A percentile compares a stretch with the other conserved stretches of the same genome.
Evolutionary conservation across 164 flowering plant genomes (phyloP).

Genomic region (Protea cynaroides): DNA sequence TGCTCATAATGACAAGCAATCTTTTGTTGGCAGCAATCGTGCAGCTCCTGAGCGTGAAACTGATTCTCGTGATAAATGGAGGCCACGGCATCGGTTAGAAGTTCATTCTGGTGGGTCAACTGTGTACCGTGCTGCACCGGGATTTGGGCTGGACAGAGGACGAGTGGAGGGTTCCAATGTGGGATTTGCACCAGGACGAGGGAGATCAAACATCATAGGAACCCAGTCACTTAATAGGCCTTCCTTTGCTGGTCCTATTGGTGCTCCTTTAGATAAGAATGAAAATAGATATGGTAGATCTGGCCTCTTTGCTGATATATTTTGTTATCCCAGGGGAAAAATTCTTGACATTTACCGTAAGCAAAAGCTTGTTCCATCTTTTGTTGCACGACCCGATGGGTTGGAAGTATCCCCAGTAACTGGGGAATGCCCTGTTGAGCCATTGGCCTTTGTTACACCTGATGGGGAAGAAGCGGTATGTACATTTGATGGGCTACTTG

Average conservation of each 20-base stretch:
- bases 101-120: conserved; percentile 47
- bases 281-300: conserved; percentile 39
- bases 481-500: neutral
- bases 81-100: conserved; percentile 90
- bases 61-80: conserved; percentile 95
- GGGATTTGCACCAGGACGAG: conserved; percentile 80
- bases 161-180: conserved; percentile 47
- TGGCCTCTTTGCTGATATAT: conserved; percentile 23
- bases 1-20: conserved; percentile 45
- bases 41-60: conserved; percentile 57
- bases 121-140: conserved; percentile 78
- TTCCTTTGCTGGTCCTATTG: conserved; percentile 41
- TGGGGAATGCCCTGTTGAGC: conserved; percentile 38
- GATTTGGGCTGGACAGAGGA: conserved; percentile 75
- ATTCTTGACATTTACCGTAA: conserved; percentile 85
- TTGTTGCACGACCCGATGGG: conserved; percentile 34
- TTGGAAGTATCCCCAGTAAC: conserved; percentile 50
- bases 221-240: conserved; percentile 27
- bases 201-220: conserved; percentile 40
- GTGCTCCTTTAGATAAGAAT: conserved; percentile 31
- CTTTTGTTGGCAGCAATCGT: conserved; percentile 34
- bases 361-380: conserved; percentile 38
- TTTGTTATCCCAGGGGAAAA: conserved; percentile 80
- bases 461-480: conserved; percentile 83
- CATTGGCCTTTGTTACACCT: conserved; percentile 80